phyloP scores from a whole-genome alignment of 1,284 basidiomycete species.

The Tylopilus orsonianus region DNA sequence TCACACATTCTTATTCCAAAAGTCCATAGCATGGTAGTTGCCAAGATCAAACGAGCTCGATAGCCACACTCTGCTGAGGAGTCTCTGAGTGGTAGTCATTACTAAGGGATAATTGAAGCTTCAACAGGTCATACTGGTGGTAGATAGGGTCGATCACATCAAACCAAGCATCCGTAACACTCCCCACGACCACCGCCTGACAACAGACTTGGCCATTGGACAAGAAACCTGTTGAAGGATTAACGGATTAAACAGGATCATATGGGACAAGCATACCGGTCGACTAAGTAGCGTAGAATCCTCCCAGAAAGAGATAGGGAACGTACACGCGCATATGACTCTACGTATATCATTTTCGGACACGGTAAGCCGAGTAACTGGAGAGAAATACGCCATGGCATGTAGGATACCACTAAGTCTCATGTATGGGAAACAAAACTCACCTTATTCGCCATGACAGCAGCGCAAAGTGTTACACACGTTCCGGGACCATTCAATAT shows the following conservation, averaged over 20 bases:
- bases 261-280: constrained; percentile 53
- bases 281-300: constrained; percentile 78
- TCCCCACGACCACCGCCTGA: constrained; percentile 44
- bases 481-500: constrained; percentile 96
- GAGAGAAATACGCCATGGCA: constrained; percentile 7
- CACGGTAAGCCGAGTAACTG: constrained; percentile 77
- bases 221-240: constrained; percentile 61
- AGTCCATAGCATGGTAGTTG: background rate
- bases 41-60: background rate
- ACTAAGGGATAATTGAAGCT: background rate
- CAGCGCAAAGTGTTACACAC: constrained; percentile 78
- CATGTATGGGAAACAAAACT: constrained; percentile 31
- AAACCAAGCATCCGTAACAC: constrained; percentile 68
- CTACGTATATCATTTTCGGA: constrained; percentile 85
- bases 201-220: constrained; percentile 78
- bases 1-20: too few species aligned
- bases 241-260: background rate
- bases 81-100: background rate
- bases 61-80: background rate
- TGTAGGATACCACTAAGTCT: background rate
- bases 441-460: constrained; percentile 77
- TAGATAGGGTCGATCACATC: constrained; percentile 14
- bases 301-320: constrained; percentile 84
- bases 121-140: background rate
- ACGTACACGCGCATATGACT: constrained; percentile 90